Base-by-base conservation (phyloP, 192 early-diverging fungal species). In the Mortierella claussenii region DNA sequence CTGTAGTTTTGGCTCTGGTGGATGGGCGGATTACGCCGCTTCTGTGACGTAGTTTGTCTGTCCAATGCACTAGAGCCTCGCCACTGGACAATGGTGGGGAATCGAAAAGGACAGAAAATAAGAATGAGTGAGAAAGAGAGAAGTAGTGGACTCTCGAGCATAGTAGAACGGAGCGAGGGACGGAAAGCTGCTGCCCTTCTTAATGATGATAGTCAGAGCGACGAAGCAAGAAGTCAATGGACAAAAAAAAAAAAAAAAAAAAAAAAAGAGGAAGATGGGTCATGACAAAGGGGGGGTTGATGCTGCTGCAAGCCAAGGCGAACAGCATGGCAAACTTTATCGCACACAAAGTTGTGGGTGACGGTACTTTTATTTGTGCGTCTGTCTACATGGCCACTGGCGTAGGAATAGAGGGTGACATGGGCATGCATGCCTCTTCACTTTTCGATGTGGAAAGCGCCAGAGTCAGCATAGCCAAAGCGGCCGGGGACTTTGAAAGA, bases 381-480 rank as follows among this genome's bases (percentile, higher is more conserved):
- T 40, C 37, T 40, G n/a, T n/a, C n/a, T n/a, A n/a, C n/a, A n/a
- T n/a, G 44, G 24, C 26, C 9, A 27, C 7, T 10, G 13, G 8
- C 37, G 7, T 40, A 40, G 13, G 13, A 40, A 40, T 40, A 40
- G 37, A 40, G 13, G 13, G 37, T 40, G 37, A 40, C 37, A 10
- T 40, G 37, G 37, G 37, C 13, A 10, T 7, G 13, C 13, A 13
- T 10, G 37, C 37, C 13, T 40, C 13, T 40, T 40, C 13, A 10
- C 7, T 40, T 40, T 40, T 40, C 7, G 7, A 10, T 40, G 7
- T 40, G 8, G 56, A 68, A 68, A 0, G 56, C 18, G 21, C 6
- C 3, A 0, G 66, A 68, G 31, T 68, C 66, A 23, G 1, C 15
- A 23, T 24, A 68, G 2, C 66, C 66, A 32, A n/a, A 12, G 4